Conservation (phyloP, 306 rosid species). For the Ormosia semicastrata region DNA sequence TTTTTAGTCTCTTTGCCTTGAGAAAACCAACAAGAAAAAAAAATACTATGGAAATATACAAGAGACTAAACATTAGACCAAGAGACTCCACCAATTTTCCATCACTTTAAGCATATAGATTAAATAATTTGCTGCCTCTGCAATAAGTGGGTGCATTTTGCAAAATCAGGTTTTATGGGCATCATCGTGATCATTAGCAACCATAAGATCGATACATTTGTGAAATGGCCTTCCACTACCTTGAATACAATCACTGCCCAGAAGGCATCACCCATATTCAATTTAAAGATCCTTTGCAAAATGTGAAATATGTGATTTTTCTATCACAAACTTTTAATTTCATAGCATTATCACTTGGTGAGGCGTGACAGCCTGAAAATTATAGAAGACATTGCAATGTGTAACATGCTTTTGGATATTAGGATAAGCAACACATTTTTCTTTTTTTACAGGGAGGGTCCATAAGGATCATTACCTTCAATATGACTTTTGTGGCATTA, state of each 20-base stretch:
- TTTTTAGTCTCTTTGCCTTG: background rate
- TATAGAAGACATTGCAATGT: background rate
- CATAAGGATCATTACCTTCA: background rate
- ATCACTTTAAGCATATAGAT: slow-evolving; percentile 3
- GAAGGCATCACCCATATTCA: background rate
- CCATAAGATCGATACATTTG: background rate
- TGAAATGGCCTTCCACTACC: background rate
- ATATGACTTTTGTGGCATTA: background rate
- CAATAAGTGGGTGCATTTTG: background rate
- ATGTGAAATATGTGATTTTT: background rate
- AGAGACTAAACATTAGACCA: background rate
- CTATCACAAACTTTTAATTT: background rate
- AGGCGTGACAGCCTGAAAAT: background rate
- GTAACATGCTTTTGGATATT: background rate
- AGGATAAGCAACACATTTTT: background rate
- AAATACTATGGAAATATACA: background rate
- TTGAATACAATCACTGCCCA: background rate
- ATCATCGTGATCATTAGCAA: background rate
- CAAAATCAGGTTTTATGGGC: slow-evolving; percentile 2
- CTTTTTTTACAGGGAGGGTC: background rate
- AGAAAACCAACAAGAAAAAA: background rate
- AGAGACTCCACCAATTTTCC: slow-evolving; percentile 19
- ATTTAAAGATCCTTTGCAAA: background rate
- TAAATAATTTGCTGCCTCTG: background rate
- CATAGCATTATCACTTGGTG: background rate